A percentile compares a stretch with the other conserved stretches of the same genome.
Evolutionary conservation across 805 yeast species (phyloP).

Genomic region (Clavispora phyllophila): DNA sequence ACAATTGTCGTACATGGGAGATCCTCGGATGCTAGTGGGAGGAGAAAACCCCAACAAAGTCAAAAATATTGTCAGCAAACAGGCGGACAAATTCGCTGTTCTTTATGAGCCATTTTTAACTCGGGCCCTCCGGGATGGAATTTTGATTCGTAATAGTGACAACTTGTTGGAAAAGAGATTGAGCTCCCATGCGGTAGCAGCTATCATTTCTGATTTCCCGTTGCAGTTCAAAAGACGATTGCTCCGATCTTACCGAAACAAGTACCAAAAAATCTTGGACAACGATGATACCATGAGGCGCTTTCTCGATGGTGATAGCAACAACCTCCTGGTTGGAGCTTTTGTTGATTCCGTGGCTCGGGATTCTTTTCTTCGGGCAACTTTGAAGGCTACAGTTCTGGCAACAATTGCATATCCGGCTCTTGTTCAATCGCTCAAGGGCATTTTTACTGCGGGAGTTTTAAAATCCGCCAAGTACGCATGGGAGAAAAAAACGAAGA

Average conservation of each 20-base stretch:
- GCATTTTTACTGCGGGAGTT: constrained; percentile 82
- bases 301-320: not conserved
- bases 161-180: not conserved
- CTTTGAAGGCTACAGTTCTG: constrained; percentile 24
- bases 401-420: constrained; percentile 65
- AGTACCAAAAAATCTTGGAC: constrained; percentile 2
- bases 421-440: constrained; percentile 71
- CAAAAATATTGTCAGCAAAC: constrained; percentile 76
- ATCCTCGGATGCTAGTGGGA: constrained; percentile 74
- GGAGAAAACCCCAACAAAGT: constrained; percentile 94
- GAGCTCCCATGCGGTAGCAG: constrained; percentile 1
- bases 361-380: constrained; percentile 31
- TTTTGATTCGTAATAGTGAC: not conserved
- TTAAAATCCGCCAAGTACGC: constrained; percentile 69
- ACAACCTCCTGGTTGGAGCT: constrained; percentile 6
- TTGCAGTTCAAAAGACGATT: constrained; percentile 7
- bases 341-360: constrained; percentile 37
- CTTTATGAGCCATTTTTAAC: constrained; percentile 66
- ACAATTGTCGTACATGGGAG: constrained; percentile 81
- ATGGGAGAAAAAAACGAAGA: constrained; percentile 52
- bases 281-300: not conserved
- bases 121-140: constrained; percentile 2
- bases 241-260: constrained; percentile 5
- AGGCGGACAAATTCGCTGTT: constrained; percentile 58
- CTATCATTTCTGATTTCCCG: constrained; percentile 8